Conservation (phyloP, 805 yeast genomes). For the Pichia thaimueangensis region DNA sequence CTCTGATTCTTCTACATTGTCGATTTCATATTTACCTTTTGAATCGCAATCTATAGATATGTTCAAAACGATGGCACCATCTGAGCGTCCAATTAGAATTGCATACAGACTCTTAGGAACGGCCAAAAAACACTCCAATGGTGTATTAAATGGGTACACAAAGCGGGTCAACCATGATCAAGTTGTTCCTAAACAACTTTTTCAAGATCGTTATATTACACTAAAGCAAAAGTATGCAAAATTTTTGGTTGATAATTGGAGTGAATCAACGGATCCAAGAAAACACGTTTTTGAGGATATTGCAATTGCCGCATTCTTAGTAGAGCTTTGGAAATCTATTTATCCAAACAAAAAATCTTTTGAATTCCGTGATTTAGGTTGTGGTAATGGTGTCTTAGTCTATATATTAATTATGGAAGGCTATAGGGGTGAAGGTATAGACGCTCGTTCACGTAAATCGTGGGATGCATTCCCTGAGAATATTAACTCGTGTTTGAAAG, state of each 20-base stretch:
- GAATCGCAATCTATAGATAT: slow-evolving; percentile 22
- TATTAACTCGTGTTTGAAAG: slow-evolving; percentile 52
- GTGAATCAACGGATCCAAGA: slow-evolving; percentile 89
- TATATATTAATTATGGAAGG: slow-evolving; percentile 75
- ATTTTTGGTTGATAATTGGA: slow-evolving; percentile 72
- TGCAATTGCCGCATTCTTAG: slow-evolving; percentile 89
- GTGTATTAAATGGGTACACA: slow-evolving; percentile 77
- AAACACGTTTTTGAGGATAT: slow-evolving; percentile 96
- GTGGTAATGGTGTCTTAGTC: slow-evolving; percentile 89
- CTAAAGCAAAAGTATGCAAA: slow-evolving; percentile 80
- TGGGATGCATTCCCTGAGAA: slow-evolving; percentile 73
- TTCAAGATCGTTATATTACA: slow-evolving; percentile 74
- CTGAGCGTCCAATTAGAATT: slow-evolving; percentile 69
- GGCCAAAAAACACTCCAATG: slow-evolving; percentile 74
- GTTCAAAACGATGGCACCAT: slow-evolving; percentile 32
- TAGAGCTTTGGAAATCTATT: slow-evolving; percentile 71
- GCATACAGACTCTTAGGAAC: slow-evolving; percentile 77
- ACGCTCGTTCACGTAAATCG: slow-evolving; percentile 83
- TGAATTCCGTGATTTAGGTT: slow-evolving; percentile 84
- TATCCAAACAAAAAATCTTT: slow-evolving; percentile 36
- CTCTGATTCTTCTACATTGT: slow-evolving; percentile 37
- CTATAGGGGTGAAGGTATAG: slow-evolving; percentile 75
- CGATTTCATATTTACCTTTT: slow-evolving; percentile 75
- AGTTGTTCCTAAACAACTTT: slow-evolving; percentile 73
- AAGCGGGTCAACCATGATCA: slow-evolving; percentile 85